Evolutionary conservation across 75 land plant species (phyloP).

Genomic region (Picea sitchensis): DNA sequence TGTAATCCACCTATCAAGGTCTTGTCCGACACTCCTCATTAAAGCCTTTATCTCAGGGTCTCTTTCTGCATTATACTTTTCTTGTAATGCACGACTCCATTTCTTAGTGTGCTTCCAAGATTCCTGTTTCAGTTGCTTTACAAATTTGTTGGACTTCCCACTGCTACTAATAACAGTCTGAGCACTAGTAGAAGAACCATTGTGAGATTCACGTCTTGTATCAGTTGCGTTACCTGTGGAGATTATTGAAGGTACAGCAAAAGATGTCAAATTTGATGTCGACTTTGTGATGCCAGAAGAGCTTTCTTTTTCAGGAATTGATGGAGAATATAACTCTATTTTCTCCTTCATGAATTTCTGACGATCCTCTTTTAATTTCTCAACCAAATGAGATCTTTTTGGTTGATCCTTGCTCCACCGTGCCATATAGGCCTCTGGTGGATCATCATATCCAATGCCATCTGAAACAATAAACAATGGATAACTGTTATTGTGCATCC

Average conservation of each 20-base stretch:
- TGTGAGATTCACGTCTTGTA: background rate
- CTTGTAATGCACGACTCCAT: slow-evolving; percentile 72
- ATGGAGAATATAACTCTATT: background rate
- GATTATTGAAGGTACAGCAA: background rate
- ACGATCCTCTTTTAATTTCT: slow-evolving; percentile 16
- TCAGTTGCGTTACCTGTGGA: background rate
- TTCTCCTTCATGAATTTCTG: slow-evolving; percentile 10
- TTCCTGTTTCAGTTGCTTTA: slow-evolving; percentile 44
- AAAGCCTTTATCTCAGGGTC: slow-evolving; percentile 69
- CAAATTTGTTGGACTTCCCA: slow-evolving; percentile 42
- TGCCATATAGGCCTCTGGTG: slow-evolving; percentile 57
- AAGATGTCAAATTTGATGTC: background rate
- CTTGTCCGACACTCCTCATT: slow-evolving; percentile 81
- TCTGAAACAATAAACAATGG: slow-evolving; percentile 28
- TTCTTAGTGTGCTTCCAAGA: slow-evolving; percentile 83
- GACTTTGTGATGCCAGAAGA: slow-evolving; percentile 9
- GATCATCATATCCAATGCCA: slow-evolving; percentile 71
- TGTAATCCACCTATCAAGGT: slow-evolving; percentile 84
- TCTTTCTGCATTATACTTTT: slow-evolving; percentile 61
- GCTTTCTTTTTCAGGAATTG: slow-evolving; percentile 7
- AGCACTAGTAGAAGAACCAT: slow-evolving; percentile 15
- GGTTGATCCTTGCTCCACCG: slow-evolving; percentile 60
- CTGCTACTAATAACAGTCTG: slow-evolving; percentile 52
- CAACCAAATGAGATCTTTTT: slow-evolving; percentile 32
- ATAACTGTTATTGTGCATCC: background rate